These are phyloP conservation scores for Cryptococcus sp. DNA, from an alignment of 1,284 basidiomycete genomes.

Conservation along the genomic window DNA sequence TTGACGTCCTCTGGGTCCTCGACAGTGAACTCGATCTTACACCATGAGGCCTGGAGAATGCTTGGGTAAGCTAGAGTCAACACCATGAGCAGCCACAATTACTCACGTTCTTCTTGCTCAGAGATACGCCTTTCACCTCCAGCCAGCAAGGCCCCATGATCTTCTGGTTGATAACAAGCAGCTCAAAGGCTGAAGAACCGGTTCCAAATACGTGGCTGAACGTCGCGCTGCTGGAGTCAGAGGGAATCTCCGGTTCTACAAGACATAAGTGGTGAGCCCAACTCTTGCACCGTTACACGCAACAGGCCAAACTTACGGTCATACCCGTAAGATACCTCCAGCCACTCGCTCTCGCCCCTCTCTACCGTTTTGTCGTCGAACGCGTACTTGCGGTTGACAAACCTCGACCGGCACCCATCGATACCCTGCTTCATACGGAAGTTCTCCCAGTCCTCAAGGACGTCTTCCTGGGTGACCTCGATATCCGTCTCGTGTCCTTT, in stretches of 20 bases:
- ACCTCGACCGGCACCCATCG: slow-evolving; percentile 70
- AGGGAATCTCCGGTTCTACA: slow-evolving; percentile 63
- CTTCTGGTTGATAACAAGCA: slow-evolving; percentile 91
- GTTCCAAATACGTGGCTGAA: slow-evolving; percentile 90
- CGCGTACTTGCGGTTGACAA: slow-evolving; percentile 86
- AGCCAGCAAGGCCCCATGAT: slow-evolving; percentile 99
- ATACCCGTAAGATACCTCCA: slow-evolving; percentile 87
- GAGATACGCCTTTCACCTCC: slow-evolving; percentile 67
- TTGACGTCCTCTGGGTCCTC: slow-evolving; percentile 83
- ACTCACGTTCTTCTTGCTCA: slow-evolving; percentile 72
- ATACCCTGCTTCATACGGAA: slow-evolving; percentile 71
- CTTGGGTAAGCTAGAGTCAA: not conserved
- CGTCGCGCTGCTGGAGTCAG: slow-evolving; percentile 71
- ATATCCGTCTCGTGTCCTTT: slow-evolving; percentile 68
- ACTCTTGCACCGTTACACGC: too few species aligned
- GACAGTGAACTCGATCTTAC: slow-evolving; percentile 86
- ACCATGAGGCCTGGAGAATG: slow-evolving; percentile 74
- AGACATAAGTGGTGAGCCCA: not conserved
- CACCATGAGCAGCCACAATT: not conserved
- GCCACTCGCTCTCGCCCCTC: slow-evolving; percentile 74
- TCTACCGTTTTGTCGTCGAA: slow-evolving; percentile 86
- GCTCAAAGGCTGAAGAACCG: slow-evolving; percentile 87
- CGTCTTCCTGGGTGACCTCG: slow-evolving; percentile 64
- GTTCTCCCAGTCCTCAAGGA: slow-evolving; percentile 80
- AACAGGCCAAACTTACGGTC: slow-evolving; percentile 56